Conservation (phyloP, 169 alveolate species). For the Amoebophrya sp. region DNA sequence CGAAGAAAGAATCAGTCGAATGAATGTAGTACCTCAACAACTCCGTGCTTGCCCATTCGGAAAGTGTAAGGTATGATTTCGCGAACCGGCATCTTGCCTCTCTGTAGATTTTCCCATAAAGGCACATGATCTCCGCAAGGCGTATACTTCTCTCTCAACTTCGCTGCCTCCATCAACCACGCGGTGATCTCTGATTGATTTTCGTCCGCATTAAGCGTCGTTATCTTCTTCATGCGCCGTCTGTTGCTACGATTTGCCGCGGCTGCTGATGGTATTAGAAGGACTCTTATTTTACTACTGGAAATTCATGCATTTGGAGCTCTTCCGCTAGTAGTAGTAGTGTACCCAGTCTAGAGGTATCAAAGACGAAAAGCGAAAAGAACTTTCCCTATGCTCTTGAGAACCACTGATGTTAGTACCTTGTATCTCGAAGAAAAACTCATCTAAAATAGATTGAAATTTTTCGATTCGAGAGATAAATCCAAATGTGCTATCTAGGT, state of each 20-base stretch:
- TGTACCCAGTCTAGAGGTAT: background rate
- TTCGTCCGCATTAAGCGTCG: background rate
- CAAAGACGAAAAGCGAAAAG: background rate
- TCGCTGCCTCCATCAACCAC: background rate
- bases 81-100: background rate
- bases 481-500: too few species aligned
- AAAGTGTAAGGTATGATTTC: background rate
- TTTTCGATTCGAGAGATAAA: too few species aligned
- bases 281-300: background rate
- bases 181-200: background rate
- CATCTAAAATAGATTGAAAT: too few species aligned
- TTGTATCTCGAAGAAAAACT: too few species aligned
- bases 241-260: too few species aligned
- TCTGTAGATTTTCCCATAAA: background rate
- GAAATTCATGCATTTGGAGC: background rate
- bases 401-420: too few species aligned
- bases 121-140: background rate
- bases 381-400: background rate
- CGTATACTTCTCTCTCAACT: background rate
- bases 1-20: too few species aligned
- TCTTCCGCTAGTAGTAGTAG: background rate
- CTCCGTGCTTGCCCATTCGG: background rate
- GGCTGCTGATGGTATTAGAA: background rate
- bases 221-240: too few species aligned
- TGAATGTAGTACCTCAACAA: too few species aligned